Conservation (phyloP, 441 rosid species). For the Viola pubescens region DNA sequence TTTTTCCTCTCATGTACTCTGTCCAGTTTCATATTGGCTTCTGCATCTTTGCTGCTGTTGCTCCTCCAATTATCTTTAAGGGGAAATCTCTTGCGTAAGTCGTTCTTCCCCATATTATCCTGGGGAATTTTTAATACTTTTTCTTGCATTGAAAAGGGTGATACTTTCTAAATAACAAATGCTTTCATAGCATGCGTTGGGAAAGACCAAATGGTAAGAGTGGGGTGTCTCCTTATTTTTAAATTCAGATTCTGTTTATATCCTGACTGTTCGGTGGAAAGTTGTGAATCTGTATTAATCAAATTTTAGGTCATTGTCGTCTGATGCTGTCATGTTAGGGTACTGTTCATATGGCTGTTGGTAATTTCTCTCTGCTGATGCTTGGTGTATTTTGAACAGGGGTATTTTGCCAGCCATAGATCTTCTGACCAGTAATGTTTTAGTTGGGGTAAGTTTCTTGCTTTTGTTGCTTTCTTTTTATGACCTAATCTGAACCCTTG, state of each 20-base stretch:
- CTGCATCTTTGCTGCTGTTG: constrained; percentile 78
- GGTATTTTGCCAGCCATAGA: constrained; percentile 93
- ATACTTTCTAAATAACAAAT: neutral
- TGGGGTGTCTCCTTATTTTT: neutral
- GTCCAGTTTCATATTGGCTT: constrained; percentile 85
- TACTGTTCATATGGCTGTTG: neutral
- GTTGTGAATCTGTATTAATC: too few relatives aligned
- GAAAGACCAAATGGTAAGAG: neutral
- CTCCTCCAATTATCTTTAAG: constrained; percentile 92
- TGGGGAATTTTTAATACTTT: neutral
- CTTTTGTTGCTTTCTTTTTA: neutral
- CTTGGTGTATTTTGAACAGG: constrained; percentile 40
- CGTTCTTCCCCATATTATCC: constrained; percentile 8
- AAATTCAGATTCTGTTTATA: neutral
- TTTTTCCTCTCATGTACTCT: constrained; percentile 16
- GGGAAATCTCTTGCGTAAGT: constrained; percentile 96
- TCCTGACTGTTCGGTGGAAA: neutral
- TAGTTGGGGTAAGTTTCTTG: constrained; percentile 62
- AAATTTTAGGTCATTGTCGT: too few relatives aligned
- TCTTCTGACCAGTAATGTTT: constrained; percentile 38
- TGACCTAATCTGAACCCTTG: too few relatives aligned
- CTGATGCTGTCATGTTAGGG: too few relatives aligned
- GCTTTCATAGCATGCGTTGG: neutral
- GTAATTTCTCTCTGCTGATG: constrained; percentile 6
- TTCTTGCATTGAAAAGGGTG: neutral